Evolutionary conservation across 1,139 yeast species (phyloP).

Genomic region (Pichia sp.): DNA sequence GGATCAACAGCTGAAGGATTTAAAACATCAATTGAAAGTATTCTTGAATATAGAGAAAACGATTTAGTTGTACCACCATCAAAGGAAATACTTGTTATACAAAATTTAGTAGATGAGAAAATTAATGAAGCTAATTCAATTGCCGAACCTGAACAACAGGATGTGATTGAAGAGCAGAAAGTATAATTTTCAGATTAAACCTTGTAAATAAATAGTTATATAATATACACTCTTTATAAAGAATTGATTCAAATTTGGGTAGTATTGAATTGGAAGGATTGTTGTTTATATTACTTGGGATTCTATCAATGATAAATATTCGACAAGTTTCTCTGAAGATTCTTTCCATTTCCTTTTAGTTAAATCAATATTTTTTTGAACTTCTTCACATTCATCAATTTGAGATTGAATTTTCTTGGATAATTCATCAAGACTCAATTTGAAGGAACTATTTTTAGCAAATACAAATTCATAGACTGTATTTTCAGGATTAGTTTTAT

Average conservation of each 20-base stretch:
- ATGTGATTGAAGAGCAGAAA: not conserved
- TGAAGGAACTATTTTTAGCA: slow-evolving; percentile 17
- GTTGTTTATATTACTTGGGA: slow-evolving; percentile 3
- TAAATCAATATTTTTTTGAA: slow-evolving; percentile 17
- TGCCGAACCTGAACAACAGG: slow-evolving; percentile 15
- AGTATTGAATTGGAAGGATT: no score
- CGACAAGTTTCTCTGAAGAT: slow-evolving; percentile 7
- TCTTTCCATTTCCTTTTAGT: slow-evolving; percentile 22
- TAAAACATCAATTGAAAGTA: slow-evolving; percentile 27
- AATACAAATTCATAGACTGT: slow-evolving; percentile 21
- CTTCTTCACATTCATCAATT: slow-evolving; percentile 23
- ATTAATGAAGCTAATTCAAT: slow-evolving; percentile 19
- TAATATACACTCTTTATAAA: no score
- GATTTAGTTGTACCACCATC: slow-evolving; percentile 28
- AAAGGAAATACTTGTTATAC: slow-evolving; percentile 29
- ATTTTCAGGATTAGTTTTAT: slow-evolving; percentile 12
- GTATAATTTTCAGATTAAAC: slow-evolving; percentile 3
- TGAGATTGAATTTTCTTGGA: slow-evolving; percentile 20
- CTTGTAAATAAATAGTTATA: not conserved
- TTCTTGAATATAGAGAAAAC: slow-evolving; percentile 27
- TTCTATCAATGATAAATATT: slow-evolving; percentile 9
- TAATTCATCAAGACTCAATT: slow-evolving; percentile 20
- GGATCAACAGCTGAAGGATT: slow-evolving; percentile 30
- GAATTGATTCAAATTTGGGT: no score
- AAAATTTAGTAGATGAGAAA: slow-evolving; percentile 28